phyloP scores from a whole-genome alignment of 1,284 basidiomycete species.

The Veloporphyrellus conicus region DNA sequence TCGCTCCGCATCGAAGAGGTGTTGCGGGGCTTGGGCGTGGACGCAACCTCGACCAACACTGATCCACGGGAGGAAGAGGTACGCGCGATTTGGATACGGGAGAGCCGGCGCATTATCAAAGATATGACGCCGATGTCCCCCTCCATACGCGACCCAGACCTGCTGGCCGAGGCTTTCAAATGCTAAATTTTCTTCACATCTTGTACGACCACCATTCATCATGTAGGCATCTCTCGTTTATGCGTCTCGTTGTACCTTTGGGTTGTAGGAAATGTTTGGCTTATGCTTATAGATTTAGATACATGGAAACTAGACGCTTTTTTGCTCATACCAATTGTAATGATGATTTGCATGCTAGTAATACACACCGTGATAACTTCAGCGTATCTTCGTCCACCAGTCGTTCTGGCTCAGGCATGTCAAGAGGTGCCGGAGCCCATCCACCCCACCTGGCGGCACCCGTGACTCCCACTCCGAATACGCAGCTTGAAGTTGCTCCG shows the following conservation, averaged over 20 bases:
- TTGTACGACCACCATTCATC: conserved; percentile 4
- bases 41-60: conserved; percentile 36
- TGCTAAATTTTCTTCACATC: conserved; percentile 29
- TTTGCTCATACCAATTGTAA: conserved; percentile 12
- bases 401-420: conserved; percentile 43
- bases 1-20: conserved; percentile 63
- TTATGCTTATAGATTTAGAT: conserved; percentile 31
- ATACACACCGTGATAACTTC: neutral
- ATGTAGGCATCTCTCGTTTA: conserved; percentile 8
- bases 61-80: conserved; percentile 62
- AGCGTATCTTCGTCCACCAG: conserved; percentile 41
- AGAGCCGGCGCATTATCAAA: conserved; percentile 50
- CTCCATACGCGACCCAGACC: conserved; percentile 24
- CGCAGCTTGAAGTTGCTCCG: conserved; percentile 23
- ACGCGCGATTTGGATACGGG: conserved; percentile 62
- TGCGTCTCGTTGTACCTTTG: conserved; percentile 7
- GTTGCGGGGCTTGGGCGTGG: conserved; percentile 55
- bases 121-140: conserved; percentile 44
- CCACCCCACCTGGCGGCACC: conserved; percentile 43
- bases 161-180: conserved; percentile 56
- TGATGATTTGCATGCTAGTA: conserved; percentile 10
- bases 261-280: conserved; percentile 10
- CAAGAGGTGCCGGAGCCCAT: conserved; percentile 47
- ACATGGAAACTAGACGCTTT: conserved; percentile 3
- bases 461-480: conserved; percentile 25